phyloP scores from a whole-genome alignment of 2,329 filamentous ascomycete genomes.

The Exophiala phaeomuriformis region DNA sequence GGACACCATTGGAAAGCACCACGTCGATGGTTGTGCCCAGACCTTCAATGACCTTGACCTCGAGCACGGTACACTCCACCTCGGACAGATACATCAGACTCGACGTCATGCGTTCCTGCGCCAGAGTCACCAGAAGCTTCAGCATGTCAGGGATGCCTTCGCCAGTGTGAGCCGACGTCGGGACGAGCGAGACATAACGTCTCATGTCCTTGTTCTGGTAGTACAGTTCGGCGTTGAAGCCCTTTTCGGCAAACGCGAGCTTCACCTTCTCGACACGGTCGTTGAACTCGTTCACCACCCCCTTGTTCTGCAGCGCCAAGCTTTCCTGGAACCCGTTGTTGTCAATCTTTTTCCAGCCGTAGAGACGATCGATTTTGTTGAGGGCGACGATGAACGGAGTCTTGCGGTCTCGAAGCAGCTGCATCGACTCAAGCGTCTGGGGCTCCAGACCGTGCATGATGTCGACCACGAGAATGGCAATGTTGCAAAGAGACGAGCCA shows the following conservation, averaged over 20 bases:
- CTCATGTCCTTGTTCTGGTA: constrained; percentile 98
- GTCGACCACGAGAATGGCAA: constrained; percentile 96
- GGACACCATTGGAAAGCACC: constrained; percentile 88
- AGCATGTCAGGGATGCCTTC: constrained; percentile 99
- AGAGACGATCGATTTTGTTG: constrained; percentile 99
- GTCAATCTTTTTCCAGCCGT: constrained; percentile 96
- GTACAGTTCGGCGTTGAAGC: constrained; percentile 95
- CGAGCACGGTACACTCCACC: constrained; percentile 93
- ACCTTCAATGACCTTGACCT: constrained; percentile 98
- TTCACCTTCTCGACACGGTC: constrained; percentile 87
- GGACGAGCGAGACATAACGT: constrained; percentile 87
- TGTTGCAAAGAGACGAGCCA: constrained; percentile 97
- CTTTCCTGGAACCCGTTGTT: constrained; percentile 98
- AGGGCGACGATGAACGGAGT: constrained; percentile 97
- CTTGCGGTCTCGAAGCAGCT: constrained; percentile 80
- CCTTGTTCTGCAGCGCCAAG: constrained; percentile 80
- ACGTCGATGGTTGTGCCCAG: constrained; percentile 99
- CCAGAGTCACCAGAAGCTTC: constrained; percentile 84
- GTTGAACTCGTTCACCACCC: constrained; percentile 87
- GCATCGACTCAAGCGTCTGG: constrained; percentile 96
- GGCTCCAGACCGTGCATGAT: constrained; percentile 99
- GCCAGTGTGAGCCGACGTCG: constrained; percentile 95
- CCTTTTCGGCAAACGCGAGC: constrained; percentile 88
- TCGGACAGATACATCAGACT: constrained; percentile 98
- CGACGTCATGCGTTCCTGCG: constrained; percentile 94